A percentile compares a stretch with the other conserved stretches of the same genome.
Conservation (phyloP, 2,329 filamentous ascomycete species). For the Ophidiomyces ophidiicola region DNA sequence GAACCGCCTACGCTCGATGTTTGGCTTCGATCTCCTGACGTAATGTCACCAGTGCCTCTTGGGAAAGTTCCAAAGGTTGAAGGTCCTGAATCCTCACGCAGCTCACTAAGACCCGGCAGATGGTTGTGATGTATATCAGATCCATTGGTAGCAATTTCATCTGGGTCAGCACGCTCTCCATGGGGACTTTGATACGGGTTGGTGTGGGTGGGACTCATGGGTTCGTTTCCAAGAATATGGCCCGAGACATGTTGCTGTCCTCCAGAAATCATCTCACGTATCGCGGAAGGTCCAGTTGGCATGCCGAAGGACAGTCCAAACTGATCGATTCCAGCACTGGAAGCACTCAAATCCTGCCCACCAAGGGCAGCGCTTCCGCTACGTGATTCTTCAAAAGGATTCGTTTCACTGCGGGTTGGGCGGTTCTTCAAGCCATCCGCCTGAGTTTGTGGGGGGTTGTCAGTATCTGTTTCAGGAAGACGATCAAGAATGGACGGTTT, state of each 20-base stretch:
- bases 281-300: conserved; percentile 45
- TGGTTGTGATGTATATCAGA: conserved; percentile 42
- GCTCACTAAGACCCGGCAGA: conserved; percentile 42
- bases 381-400: conserved; percentile 41
- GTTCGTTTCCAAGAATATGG: conserved; percentile 46
- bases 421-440: conserved; percentile 37
- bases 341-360: conserved; percentile 56
- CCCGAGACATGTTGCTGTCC: conserved; percentile 46
- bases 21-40: conserved; percentile 76
- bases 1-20: conserved; percentile 66
- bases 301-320: conserved; percentile 50
- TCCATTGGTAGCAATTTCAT: conserved; percentile 47
- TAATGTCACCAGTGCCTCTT: conserved; percentile 44
- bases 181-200: conserved; percentile 92
- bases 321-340: conserved; percentile 39
- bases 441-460: conserved; percentile 41
- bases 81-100: conserved; percentile 39
- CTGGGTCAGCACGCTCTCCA: conserved; percentile 54
- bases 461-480: conserved; percentile 40
- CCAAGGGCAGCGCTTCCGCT: conserved; percentile 56
- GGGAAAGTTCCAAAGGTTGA: conserved; percentile 45
- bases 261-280: conserved; percentile 46
- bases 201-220: conserved; percentile 82
- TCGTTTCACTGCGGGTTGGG: conserved; percentile 38
- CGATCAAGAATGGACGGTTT: conserved; percentile 45